Percentiles rank a stretch among this genome's conserved stretches.
Conservation (phyloP, 2,329 filamentous ascomycete genomes). For the Pestalotiopsis sp. region DNA sequence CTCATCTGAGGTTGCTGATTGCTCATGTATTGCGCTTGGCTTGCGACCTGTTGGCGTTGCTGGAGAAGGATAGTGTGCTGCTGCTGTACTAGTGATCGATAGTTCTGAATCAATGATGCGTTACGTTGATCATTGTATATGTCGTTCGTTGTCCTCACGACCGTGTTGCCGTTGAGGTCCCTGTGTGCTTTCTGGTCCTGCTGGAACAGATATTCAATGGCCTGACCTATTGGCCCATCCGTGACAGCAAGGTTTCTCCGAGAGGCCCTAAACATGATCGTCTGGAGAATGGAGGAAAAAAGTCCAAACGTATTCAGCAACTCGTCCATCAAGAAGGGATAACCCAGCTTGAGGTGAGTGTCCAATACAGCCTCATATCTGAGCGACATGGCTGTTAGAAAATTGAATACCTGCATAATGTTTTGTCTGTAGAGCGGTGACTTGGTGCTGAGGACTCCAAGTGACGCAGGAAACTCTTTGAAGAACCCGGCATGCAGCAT, state of each 20-base stretch:
- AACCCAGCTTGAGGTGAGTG: conserved; percentile 39
- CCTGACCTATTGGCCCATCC: conserved; percentile 34
- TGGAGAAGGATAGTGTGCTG: neutral
- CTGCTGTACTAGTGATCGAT: conserved; percentile 13
- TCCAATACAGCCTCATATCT: conserved; percentile 40
- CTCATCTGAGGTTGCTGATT: neutral
- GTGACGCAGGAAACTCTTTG: conserved; percentile 35
- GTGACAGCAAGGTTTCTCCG: conserved; percentile 46
- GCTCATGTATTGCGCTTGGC: neutral
- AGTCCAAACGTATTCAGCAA: conserved; percentile 50
- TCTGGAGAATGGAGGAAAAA: conserved; percentile 53
- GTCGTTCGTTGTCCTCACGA: neutral
- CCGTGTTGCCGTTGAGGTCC: conserved; percentile 21
- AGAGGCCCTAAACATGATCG: conserved; percentile 54
- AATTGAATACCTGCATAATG: conserved; percentile 41
- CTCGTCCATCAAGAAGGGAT: conserved; percentile 61
- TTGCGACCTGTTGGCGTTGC: neutral
- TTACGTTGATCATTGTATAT: conserved; percentile 22
- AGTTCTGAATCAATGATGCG: conserved; percentile 19
- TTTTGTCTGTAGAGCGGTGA: conserved; percentile 20
- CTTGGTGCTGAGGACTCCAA: conserved; percentile 17
- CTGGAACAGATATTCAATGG: conserved; percentile 39
- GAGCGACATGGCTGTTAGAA: conserved; percentile 44
- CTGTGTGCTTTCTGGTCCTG: conserved; percentile 35
- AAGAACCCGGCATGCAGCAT: conserved; percentile 34